Evolutionary conservation across 208 protist genomes (phyloP).

Genomic region (Trypanosoma scelopori): DNA sequence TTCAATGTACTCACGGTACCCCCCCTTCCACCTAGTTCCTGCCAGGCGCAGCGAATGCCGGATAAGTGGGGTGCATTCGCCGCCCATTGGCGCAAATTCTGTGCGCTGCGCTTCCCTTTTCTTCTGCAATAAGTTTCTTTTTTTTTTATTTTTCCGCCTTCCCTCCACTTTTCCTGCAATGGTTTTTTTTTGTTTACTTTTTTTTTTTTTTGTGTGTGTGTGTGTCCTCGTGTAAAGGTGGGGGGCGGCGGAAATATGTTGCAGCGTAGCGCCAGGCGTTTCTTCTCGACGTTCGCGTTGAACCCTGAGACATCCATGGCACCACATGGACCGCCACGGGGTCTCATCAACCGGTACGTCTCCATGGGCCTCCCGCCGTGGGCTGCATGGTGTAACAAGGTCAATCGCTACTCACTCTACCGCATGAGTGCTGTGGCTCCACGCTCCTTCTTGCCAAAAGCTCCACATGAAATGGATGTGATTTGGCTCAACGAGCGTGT

Average conservation of each 20-base stretch:
- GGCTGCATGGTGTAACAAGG: slow-evolving; percentile 88
- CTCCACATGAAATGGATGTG: slow-evolving; percentile 88
- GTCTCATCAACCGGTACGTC: slow-evolving; percentile 88
- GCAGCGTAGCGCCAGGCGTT: slow-evolving; percentile 25
- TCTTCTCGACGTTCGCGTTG: slow-evolving; percentile 81
- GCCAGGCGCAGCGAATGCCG: too few relatives aligned
- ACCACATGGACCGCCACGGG: slow-evolving; percentile 79
- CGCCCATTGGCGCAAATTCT: background rate
- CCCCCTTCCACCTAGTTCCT: too few relatives aligned
- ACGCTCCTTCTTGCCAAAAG: slow-evolving; percentile 72
- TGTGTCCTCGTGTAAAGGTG: background rate
- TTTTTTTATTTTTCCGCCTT: too few relatives aligned
- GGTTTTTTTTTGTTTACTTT: background rate
- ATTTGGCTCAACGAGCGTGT: slow-evolving; percentile 92
- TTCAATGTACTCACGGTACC: too few relatives aligned
- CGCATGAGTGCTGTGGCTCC: slow-evolving; percentile 81
- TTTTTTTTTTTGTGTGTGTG: background rate
- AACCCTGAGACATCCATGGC: slow-evolving; percentile 82
- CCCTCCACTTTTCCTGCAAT: too few relatives aligned
- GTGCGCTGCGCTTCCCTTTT: background rate
- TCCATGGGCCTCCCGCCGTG: slow-evolving; percentile 90
- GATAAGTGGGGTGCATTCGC: too few relatives aligned
- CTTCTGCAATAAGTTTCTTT: slow-evolving; percentile 15
- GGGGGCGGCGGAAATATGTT: slow-evolving; percentile 50
- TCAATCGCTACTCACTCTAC: slow-evolving; percentile 85